phyloP scores from a whole-genome alignment of 345 rosid genomes.

The Isatis tinctoria region DNA sequence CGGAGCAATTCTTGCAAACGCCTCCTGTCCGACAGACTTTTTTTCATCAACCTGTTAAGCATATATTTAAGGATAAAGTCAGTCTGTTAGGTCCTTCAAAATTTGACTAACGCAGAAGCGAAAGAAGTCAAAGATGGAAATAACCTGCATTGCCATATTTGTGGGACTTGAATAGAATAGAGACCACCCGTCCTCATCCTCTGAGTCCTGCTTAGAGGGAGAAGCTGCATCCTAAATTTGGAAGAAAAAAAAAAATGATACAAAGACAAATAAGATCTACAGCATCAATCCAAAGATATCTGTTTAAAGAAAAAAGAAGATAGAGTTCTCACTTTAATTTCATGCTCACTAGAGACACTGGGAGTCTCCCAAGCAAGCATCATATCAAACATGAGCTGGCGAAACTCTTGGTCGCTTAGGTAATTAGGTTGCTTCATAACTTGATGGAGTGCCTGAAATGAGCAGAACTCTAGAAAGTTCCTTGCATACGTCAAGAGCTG shows the following conservation, averaged over 20 bases:
- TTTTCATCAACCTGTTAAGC: constrained; percentile 69
- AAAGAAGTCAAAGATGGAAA: constrained; percentile 6
- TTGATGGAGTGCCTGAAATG: constrained; percentile 59
- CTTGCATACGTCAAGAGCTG: constrained; percentile 63
- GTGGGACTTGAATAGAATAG: constrained; percentile 76
- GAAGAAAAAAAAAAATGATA: constrained; percentile 7
- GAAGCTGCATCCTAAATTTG: constrained; percentile 50
- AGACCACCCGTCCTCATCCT: constrained; percentile 74
- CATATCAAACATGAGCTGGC: constrained; percentile 81
- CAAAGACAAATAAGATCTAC: background rate
- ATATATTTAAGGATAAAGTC: background rate
- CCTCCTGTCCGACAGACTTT: constrained; percentile 75
- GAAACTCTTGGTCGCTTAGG: constrained; percentile 66
- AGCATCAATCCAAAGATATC: constrained; percentile 1
- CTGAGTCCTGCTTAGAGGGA: constrained; percentile 40
- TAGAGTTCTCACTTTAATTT: constrained; percentile 43
- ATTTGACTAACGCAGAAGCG: background rate
- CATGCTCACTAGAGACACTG: constrained; percentile 40
- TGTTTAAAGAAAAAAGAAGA: background rate
- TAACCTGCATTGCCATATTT: constrained; percentile 82
- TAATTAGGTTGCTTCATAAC: constrained; percentile 48
- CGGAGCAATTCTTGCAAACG: constrained; percentile 90
- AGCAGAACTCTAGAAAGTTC: constrained; percentile 79
- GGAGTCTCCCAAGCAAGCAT: constrained; percentile 99
- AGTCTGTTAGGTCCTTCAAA: background rate